Percentiles rank a stretch among this genome's conserved stretches.
Evolutionary conservation across 768 basidiomycete species (phyloP).

Genomic region (Auriscalpium orientale): DNA sequence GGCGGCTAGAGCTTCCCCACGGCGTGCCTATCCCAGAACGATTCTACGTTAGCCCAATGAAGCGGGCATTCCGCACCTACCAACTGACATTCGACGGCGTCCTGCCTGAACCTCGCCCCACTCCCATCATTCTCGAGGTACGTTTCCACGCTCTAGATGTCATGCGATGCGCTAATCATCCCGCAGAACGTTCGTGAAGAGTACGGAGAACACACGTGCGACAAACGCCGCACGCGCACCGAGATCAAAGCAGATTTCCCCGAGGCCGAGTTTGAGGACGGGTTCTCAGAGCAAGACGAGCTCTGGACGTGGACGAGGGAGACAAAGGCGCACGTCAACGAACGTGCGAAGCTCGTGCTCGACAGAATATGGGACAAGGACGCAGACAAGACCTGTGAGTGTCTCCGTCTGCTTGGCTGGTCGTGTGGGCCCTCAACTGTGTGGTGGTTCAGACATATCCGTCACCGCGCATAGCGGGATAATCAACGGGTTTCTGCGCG

Average conservation of each 20-base stretch:
- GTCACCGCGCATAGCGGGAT: slow-evolving; percentile 12
- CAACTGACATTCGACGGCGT: slow-evolving; percentile 11
- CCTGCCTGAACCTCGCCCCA: not conserved
- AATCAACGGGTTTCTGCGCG: slow-evolving; percentile 6
- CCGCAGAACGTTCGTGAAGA: slow-evolving; percentile 10
- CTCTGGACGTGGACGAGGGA: slow-evolving; percentile 8
- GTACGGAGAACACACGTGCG: slow-evolving; percentile 11
- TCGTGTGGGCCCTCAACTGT: not conserved
- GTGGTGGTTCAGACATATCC: slow-evolving; percentile 7
- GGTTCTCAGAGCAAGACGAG: slow-evolving; percentile 12
- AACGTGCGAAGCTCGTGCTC: slow-evolving; percentile 11
- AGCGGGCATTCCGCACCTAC: slow-evolving; percentile 9
- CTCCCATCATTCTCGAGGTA: slow-evolving; percentile 14
- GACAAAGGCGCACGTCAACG: not conserved
- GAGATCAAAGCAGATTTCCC: slow-evolving; percentile 12
- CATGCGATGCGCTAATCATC: not conserved
- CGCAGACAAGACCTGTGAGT: slow-evolving; percentile 9
- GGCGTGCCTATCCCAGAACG: slow-evolving; percentile 9
- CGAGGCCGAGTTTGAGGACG: slow-evolving; percentile 10
- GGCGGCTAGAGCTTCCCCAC: slow-evolving; percentile 5
- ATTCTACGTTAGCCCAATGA: slow-evolving; percentile 11
- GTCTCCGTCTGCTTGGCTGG: not conserved
- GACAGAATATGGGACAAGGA: slow-evolving; percentile 9
- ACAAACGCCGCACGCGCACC: slow-evolving; percentile 9
- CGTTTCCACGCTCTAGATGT: not conserved